Evolutionary conservation across 208 protist genomes (phyloP).

Genomic region (Leishmania major): DNA sequence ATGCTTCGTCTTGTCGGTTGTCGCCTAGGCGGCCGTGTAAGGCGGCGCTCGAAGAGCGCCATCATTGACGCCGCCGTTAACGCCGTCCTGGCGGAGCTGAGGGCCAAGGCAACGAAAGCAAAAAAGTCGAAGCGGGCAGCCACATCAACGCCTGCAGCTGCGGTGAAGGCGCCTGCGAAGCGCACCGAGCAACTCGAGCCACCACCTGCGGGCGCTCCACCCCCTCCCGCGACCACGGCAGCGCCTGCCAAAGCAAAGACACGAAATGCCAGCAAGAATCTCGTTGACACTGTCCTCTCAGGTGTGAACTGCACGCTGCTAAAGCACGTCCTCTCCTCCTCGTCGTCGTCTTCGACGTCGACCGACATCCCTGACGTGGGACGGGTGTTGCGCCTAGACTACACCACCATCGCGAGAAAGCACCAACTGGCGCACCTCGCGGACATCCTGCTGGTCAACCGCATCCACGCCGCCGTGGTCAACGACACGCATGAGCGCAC

Average conservation of each 20-base stretch:
- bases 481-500: slow-evolving; percentile 10
- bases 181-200: not conserved
- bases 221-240: not conserved
- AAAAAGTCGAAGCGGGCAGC: not conserved
- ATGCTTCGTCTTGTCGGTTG: slow-evolving; percentile 25
- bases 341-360: slow-evolving; percentile 21
- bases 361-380: slow-evolving; percentile 24
- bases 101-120: not conserved
- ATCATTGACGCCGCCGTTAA: slow-evolving; percentile 15
- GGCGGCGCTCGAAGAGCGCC: slow-evolving; percentile 4
- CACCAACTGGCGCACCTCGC: slow-evolving; percentile 22
- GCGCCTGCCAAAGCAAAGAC: not conserved
- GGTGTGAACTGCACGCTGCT: slow-evolving; percentile 26
- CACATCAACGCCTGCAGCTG: not conserved
- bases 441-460: slow-evolving; percentile 31
- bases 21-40: slow-evolving; percentile 25
- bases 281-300: slow-evolving; percentile 22
- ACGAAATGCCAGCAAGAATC: not conserved
- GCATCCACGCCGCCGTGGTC: slow-evolving; percentile 34
- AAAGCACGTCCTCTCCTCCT: slow-evolving; percentile 26
- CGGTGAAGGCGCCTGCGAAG: not conserved
- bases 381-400: slow-evolving; percentile 33
- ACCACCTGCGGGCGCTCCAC: not conserved
- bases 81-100: slow-evolving; percentile 15
- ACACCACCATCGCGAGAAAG: slow-evolving; percentile 3